Evolutionary conservation across 2,329 filamentous ascomycete genomes (phyloP).

Genomic region (Fragosphaeria purpurea): DNA sequence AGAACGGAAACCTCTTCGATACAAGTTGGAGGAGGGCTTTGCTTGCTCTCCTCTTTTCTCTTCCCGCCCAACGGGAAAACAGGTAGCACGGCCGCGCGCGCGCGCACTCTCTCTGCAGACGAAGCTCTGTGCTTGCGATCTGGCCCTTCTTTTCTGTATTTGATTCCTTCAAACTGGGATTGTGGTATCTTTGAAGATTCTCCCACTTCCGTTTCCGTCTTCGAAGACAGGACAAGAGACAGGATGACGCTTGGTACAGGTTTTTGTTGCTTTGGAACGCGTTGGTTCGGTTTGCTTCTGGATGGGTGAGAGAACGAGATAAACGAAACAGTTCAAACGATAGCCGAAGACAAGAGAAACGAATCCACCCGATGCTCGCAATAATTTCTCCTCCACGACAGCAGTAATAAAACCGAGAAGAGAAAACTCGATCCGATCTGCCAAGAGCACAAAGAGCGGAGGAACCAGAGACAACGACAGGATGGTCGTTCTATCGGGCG

Average conservation of each 20-base stretch:
- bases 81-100: background rate
- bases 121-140: slow-evolving; percentile 56
- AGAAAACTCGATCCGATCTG: too few relatives aligned
- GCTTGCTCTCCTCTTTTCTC: background rate
- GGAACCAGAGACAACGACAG: too few relatives aligned
- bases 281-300: too few relatives aligned
- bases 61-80: slow-evolving; percentile 22
- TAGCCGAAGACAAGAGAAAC: too few relatives aligned
- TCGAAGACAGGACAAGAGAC: background rate
- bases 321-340: too few relatives aligned
- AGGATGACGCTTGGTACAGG: background rate
- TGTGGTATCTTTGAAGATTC: slow-evolving; percentile 1
- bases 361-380: too few relatives aligned
- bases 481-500: too few relatives aligned
- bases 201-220: background rate
- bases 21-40: slow-evolving; percentile 9
- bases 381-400: too few relatives aligned
- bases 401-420: too few relatives aligned
- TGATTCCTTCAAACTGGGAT: background rate
- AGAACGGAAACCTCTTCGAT: slow-evolving; percentile 14
- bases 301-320: too few relatives aligned
- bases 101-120: slow-evolving; percentile 30
- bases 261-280: background rate
- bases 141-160: slow-evolving; percentile 9
- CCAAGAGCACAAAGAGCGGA: too few relatives aligned